Conservation (phyloP, 31 red algal species). For the Porphyra umbilicalis region DNA sequence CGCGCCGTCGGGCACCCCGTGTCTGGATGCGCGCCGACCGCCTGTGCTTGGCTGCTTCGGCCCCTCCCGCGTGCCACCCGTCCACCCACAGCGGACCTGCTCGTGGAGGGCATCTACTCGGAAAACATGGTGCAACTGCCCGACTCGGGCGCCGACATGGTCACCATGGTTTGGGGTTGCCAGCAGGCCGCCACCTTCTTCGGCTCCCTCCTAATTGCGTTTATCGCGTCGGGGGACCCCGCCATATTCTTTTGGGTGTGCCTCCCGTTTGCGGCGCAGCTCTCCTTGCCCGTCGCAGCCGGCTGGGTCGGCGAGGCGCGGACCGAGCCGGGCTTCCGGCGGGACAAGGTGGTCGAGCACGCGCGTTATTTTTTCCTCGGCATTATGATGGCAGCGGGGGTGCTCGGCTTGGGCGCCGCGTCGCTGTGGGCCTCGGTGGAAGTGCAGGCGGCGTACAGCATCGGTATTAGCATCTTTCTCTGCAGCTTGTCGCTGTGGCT, state of each 20-base stretch:
- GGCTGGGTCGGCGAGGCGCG: constrained; percentile 42
- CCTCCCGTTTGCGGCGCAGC: constrained; percentile 36
- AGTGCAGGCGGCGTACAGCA: constrained; percentile 18
- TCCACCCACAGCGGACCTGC: too few relatives aligned
- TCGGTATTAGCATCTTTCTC: constrained; percentile 2
- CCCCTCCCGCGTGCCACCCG: too few relatives aligned
- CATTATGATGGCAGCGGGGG: constrained; percentile 26
- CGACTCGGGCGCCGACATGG: too few relatives aligned
- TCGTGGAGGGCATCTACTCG: too few relatives aligned
- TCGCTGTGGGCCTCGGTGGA: constrained; percentile 15
- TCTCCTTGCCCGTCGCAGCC: constrained; percentile 17
- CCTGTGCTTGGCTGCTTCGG: too few relatives aligned
- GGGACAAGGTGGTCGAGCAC: constrained; percentile 29
- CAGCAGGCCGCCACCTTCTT: constrained; percentile 34
- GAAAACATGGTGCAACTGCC: too few relatives aligned
- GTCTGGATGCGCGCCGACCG: too few relatives aligned
- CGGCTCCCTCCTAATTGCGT: constrained; percentile 29
- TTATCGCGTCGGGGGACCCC: constrained; percentile 39
- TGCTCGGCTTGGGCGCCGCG: constrained; percentile 10
- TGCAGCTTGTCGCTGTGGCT: constrained; percentile 21
- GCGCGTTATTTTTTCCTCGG: constrained; percentile 31
- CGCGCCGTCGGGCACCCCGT: too few relatives aligned
- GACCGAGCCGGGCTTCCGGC: constrained; percentile 21
- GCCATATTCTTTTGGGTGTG: constrained; percentile 37
- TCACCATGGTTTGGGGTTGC: constrained; percentile 46